Percentiles rank a stretch among this genome's conserved stretches.
Conservation (phyloP, 2,329 filamentous ascomycete genomes). For the Sarocladium kiliense region DNA sequence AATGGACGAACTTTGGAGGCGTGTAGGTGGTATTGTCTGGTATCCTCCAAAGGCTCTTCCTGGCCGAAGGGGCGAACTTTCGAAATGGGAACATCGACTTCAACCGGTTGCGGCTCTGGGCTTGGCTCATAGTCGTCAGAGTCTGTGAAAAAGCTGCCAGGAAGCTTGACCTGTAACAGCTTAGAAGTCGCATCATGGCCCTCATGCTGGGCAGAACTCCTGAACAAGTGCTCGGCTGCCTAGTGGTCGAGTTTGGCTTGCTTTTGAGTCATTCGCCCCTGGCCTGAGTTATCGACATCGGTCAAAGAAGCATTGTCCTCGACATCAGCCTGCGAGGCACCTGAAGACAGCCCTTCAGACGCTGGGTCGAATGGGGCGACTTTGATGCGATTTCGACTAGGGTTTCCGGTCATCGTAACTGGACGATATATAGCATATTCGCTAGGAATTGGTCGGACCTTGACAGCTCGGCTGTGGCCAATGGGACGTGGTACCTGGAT, state of each 20-base stretch:
- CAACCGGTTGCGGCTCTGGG: background rate
- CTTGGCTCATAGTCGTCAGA: background rate
- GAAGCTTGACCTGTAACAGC: background rate
- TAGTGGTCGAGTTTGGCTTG: background rate
- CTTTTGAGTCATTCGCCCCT: background rate
- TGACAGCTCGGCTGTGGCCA: constrained; percentile 19
- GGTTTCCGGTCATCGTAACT: background rate
- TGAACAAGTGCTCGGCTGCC: background rate
- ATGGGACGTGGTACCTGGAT: constrained; percentile 13
- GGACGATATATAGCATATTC: background rate
- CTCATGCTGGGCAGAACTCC: background rate
- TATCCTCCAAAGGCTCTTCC: background rate
- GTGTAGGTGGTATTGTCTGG: background rate
- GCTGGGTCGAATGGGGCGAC: constrained; percentile 13
- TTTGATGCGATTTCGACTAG: constrained; percentile 14
- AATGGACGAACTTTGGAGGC: constrained; percentile 11
- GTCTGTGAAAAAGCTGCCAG: background rate
- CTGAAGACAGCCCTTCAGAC: background rate
- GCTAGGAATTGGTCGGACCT: constrained; percentile 17
- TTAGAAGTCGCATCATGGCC: background rate
- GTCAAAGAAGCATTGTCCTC: constrained; percentile 4
- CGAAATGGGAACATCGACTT: constrained; percentile 12
- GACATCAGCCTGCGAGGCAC: background rate
- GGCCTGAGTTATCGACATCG: background rate
- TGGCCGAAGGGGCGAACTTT: constrained; percentile 16